Percentiles rank a stretch among this genome's conserved stretches.
Evolutionary conservation across 352 stramenopile species (phyloP).

Genomic region (Stramenopiles sp.): DNA sequence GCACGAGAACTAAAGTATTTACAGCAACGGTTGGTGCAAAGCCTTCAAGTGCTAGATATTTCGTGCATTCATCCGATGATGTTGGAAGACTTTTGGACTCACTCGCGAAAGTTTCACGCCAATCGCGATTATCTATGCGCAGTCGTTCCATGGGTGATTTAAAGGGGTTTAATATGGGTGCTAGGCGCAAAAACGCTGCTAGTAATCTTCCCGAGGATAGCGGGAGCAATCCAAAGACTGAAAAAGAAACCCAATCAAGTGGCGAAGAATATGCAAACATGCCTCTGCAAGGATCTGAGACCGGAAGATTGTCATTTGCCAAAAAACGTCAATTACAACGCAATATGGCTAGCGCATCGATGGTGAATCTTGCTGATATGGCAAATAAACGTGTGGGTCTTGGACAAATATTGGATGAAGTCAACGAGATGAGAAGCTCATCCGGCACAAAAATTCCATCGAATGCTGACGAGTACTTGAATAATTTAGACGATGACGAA

Average conservation of each 20-base stretch:
- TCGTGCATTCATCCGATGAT: conserved; percentile 88
- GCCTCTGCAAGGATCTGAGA: no score
- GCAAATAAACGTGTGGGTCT: conserved; percentile 1
- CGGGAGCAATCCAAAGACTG: no score
- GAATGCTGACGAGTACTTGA: background rate
- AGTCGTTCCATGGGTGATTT: conserved; percentile 5
- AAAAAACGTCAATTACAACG: background rate
- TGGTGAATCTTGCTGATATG: conserved; percentile 9
- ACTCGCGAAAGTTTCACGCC: conserved; percentile 40
- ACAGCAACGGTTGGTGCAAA: conserved; percentile 96
- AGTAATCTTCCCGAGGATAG: background rate
- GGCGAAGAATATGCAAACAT: no score
- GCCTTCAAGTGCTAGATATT: conserved; percentile 84
- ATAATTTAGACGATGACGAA: conserved; percentile 6
- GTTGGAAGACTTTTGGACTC: conserved; percentile 75
- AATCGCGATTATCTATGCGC: background rate
- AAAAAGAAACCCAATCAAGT: background rate
- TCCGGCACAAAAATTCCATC: background rate
- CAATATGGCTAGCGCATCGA: background rate
- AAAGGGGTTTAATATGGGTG: background rate
- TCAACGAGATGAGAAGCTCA: background rate
- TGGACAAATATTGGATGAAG: background rate
- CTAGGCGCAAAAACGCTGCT: background rate
- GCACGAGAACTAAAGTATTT: conserved; percentile 43
- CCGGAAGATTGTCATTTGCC: background rate